Conservation (phyloP, 805 yeast genomes). For the Spathaspora passalidarum region DNA sequence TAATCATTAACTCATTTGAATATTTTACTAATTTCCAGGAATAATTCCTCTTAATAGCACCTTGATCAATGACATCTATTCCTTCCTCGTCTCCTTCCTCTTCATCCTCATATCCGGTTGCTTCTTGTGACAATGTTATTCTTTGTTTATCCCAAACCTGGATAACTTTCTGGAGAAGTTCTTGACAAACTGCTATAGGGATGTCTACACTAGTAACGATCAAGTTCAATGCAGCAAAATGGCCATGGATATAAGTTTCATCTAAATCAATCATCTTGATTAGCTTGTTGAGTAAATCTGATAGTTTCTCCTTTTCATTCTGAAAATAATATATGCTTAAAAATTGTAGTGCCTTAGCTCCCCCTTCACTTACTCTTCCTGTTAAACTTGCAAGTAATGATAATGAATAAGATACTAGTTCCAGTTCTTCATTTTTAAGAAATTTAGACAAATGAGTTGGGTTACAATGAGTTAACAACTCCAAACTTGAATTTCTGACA, state of each 20-base stretch:
- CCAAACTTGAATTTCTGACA: slow-evolving; percentile 53
- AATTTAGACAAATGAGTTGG: background rate
- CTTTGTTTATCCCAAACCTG: slow-evolving; percentile 45
- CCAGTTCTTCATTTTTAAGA: slow-evolving; percentile 1
- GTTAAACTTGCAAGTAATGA: slow-evolving; percentile 36
- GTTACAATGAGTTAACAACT: background rate
- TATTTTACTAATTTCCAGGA: slow-evolving; percentile 86
- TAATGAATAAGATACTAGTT: slow-evolving; percentile 4
- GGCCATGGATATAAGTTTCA: slow-evolving; percentile 54
- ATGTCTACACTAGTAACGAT: slow-evolving; percentile 17
- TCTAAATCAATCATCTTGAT: slow-evolving; percentile 14
- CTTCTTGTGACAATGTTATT: slow-evolving; percentile 59
- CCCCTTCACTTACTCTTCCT: slow-evolving; percentile 74
- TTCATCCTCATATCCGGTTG: slow-evolving; percentile 22
- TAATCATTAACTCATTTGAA: slow-evolving; percentile 53
- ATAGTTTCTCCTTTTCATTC: slow-evolving; percentile 13
- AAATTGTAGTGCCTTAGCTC: slow-evolving; percentile 63
- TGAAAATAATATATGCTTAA: slow-evolving; percentile 35
- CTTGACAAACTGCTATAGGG: slow-evolving; percentile 7
- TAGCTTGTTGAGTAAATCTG: background rate
- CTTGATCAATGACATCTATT: slow-evolving; percentile 36
- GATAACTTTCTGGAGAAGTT: slow-evolving; percentile 16
- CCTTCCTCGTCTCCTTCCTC: slow-evolving; percentile 30
- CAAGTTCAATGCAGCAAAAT: slow-evolving; percentile 55
- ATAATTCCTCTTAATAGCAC: slow-evolving; percentile 54